These are phyloP conservation scores for Arthrobotrys iridis DNA, from an alignment of 2,329 filamentous ascomycete species.

Conservation along the genomic window DNA sequence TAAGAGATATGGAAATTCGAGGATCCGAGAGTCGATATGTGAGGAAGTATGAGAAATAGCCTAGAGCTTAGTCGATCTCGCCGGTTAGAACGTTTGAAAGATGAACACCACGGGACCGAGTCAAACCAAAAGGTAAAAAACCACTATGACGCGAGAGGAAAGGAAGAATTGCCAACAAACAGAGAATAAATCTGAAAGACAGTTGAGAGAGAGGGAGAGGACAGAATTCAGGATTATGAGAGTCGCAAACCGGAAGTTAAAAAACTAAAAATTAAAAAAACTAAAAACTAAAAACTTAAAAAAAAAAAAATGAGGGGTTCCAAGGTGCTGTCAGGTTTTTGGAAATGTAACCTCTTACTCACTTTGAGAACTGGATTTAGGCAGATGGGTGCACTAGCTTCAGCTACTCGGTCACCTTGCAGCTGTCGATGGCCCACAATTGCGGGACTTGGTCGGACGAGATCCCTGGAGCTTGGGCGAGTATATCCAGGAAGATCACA, in stretches of 20 bases:
- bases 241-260: constrained; percentile 43
- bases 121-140: constrained; percentile 10
- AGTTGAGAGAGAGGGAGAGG: neutral
- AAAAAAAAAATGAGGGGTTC: too few species aligned
- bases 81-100: constrained; percentile 13
- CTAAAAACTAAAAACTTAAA: too few species aligned
- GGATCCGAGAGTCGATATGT: neutral
- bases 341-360: constrained; percentile 28
- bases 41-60: constrained; percentile 13
- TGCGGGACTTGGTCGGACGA: constrained; percentile 2
- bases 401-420: constrained; percentile 37
- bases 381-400: constrained; percentile 45
- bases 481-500: neutral
- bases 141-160: constrained; percentile 17
- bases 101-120: constrained; percentile 4
- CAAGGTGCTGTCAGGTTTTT: constrained; percentile 26
- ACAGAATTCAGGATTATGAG: neutral
- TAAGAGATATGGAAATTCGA: neutral
- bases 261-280: too few species aligned
- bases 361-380: constrained; percentile 41
- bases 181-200: constrained; percentile 8
- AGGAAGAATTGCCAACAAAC: constrained; percentile 8
- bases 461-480: neutral
- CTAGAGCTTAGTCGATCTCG: constrained; percentile 21
- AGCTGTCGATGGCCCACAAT: constrained; percentile 44